phyloP scores from a whole-genome alignment of 2,329 filamentous ascomycete species.

The Diplodia seriata region DNA sequence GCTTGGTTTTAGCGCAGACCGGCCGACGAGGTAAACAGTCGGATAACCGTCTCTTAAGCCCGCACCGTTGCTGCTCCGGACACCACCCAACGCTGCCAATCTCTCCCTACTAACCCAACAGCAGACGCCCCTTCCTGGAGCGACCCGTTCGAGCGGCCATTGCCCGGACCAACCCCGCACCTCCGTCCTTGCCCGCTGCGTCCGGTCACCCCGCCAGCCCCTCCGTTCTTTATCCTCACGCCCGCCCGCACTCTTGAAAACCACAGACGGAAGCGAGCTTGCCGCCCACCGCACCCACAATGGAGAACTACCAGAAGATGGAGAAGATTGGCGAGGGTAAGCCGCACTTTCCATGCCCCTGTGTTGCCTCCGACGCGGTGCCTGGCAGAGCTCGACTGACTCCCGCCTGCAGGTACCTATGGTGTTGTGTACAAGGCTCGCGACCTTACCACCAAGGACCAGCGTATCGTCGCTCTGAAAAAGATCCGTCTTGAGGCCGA shows the following conservation, averaged over 20 bases:
- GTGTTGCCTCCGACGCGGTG: background rate
- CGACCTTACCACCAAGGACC: slow-evolving; percentile 78
- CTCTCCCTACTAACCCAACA: slow-evolving; percentile 31
- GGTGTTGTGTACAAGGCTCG: slow-evolving; percentile 95
- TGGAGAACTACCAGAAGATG: slow-evolving; percentile 97
- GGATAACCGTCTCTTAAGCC: slow-evolving; percentile 32
- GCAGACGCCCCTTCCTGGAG: background rate
- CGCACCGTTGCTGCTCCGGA: slow-evolving; percentile 12
- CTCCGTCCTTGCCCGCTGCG: background rate
- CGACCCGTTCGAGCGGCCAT: slow-evolving; percentile 14
- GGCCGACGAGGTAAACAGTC: slow-evolving; percentile 29
- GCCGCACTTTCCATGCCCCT: slow-evolving; percentile 9
- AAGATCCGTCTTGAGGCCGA: slow-evolving; percentile 95
- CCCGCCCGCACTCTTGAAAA: background rate
- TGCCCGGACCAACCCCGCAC: background rate
- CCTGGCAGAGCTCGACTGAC: slow-evolving; percentile 2
- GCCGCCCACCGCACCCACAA: slow-evolving; percentile 49
- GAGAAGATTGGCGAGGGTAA: slow-evolving; percentile 96
- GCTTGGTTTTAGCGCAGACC: slow-evolving; percentile 29
- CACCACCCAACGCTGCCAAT: slow-evolving; percentile 9
- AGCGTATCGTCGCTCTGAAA: slow-evolving; percentile 87
- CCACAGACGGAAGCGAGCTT: slow-evolving; percentile 8
- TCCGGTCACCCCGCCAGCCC: slow-evolving; percentile 24
- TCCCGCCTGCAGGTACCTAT: slow-evolving; percentile 73
- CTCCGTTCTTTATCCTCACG: slow-evolving; percentile 12